A percentile compares a stretch with the other conserved stretches of the same genome.
These are phyloP conservation scores for Debaryomyces udenii DNA, from an alignment of 1,139 yeast species.

Conservation along the genomic window DNA sequence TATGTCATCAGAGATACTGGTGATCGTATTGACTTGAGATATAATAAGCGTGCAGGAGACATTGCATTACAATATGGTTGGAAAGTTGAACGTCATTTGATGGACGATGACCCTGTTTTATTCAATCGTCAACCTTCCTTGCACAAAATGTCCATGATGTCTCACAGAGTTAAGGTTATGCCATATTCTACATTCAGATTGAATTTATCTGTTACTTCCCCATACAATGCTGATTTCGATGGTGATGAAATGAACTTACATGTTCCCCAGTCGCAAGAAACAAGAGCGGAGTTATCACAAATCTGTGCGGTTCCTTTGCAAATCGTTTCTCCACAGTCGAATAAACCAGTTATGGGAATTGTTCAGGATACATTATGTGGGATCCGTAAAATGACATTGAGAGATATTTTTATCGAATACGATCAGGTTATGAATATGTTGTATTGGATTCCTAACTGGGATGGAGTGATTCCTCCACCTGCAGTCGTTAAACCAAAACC, in stretches of 20 bases:
- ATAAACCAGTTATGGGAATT: conserved; percentile 99
- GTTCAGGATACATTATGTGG: conserved; percentile 99
- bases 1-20: conserved; percentile 98
- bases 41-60: conserved; percentile 98
- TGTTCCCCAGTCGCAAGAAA: conserved; percentile 98
- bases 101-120: conserved; percentile 96
- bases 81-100: conserved; percentile 97
- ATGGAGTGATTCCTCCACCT: conserved; percentile 97
- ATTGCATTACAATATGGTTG: conserved; percentile 97
- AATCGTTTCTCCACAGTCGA: conserved; percentile 97
- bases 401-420: conserved; percentile 85
- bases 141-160: conserved; percentile 99
- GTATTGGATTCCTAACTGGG: conserved; percentile 99
- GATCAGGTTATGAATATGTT: conserved; percentile 96
- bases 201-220: conserved; percentile 95
- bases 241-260: conserved; percentile 99
- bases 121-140: conserved; percentile 99
- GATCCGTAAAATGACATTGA: conserved; percentile 89
- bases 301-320: conserved; percentile 97
- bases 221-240: conserved; percentile 99
- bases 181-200: conserved; percentile 97
- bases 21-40: conserved; percentile 95
- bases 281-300: conserved; percentile 93
- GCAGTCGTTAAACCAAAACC: conserved; percentile 95
- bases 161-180: conserved; percentile 98